Conservation (phyloP, 257 asterid genomes). For the Ehretia macrophylla region DNA sequence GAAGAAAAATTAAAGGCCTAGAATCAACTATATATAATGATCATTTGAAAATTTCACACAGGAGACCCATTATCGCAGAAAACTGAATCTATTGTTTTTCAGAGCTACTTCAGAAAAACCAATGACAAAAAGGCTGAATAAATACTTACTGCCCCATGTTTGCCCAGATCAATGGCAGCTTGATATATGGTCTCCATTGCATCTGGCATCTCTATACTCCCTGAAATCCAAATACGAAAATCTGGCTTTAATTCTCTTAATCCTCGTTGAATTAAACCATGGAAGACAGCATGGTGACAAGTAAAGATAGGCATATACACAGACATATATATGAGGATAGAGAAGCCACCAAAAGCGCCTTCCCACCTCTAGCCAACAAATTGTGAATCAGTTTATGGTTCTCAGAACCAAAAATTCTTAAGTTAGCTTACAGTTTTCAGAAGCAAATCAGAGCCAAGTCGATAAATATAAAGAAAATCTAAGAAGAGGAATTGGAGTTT, state of each 20-base stretch:
- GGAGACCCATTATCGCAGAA: too few species aligned
- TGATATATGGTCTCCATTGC: slow-evolving; percentile 88
- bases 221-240: slow-evolving; percentile 31
- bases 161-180: slow-evolving; percentile 72
- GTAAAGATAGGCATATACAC: not conserved
- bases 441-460: not conserved
- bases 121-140: slow-evolving; percentile 9
- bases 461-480: not conserved
- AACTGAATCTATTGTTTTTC: too few species aligned
- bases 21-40: too few species aligned
- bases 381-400: not conserved
- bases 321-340: too few species aligned
- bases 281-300: not conserved
- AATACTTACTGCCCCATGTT: slow-evolving; percentile 74
- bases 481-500: not conserved
- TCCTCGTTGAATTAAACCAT: not conserved
- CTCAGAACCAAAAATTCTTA: not conserved
- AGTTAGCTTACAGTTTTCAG: not conserved
- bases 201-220: slow-evolving; percentile 79
- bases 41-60: too few species aligned
- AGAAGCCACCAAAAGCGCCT: too few species aligned
- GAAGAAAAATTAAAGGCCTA: too few species aligned
- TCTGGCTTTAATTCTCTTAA: not conserved
- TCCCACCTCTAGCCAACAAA: too few species aligned
- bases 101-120: too few species aligned